Conservation (phyloP, 1,284 basidiomycete genomes). For the Cystobasidium slooffiae region DNA sequence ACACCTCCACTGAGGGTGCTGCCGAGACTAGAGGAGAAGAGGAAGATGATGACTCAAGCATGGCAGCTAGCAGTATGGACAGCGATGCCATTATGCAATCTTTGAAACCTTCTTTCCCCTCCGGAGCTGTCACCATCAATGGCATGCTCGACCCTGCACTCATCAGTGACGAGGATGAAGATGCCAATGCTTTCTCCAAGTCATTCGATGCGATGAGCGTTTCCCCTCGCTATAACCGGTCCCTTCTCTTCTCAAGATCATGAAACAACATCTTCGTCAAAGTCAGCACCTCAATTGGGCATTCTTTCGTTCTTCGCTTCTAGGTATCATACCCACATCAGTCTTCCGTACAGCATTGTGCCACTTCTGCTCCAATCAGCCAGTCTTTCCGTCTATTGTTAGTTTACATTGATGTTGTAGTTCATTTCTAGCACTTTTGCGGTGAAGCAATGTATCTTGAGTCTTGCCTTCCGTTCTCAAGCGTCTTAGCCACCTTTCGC, state of each 20-base stretch:
- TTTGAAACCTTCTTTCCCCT: background rate
- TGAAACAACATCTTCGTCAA: background rate
- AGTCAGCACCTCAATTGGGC: background rate
- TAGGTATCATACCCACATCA: background rate
- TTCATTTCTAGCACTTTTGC: background rate
- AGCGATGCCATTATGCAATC: conserved; percentile 19
- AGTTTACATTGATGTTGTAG: conserved; percentile 12
- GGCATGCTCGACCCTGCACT: conserved; percentile 35
- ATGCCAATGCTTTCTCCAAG: conserved; percentile 29
- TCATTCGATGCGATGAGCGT: conserved; percentile 44
- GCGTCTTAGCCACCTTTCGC: background rate
- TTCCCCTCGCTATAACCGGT: conserved; percentile 23
- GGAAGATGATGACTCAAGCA: conserved; percentile 48
- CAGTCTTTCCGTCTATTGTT: background rate
- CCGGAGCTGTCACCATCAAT: conserved; percentile 18
- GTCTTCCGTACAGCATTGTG: background rate
- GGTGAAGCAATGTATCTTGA: background rate
- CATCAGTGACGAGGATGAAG: conserved; percentile 26
- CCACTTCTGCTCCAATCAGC: background rate
- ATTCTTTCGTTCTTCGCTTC: background rate
- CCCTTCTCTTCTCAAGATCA: background rate
- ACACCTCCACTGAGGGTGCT: conserved; percentile 26
- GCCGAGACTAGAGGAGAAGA: conserved; percentile 52
- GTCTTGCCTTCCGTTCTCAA: background rate
- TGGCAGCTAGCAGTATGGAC: conserved; percentile 34